Evolutionary conservation across 768 basidiomycete species (phyloP), one percentile per base, ranked within the genome.

Genomic region (Mycena crocata): DNA sequence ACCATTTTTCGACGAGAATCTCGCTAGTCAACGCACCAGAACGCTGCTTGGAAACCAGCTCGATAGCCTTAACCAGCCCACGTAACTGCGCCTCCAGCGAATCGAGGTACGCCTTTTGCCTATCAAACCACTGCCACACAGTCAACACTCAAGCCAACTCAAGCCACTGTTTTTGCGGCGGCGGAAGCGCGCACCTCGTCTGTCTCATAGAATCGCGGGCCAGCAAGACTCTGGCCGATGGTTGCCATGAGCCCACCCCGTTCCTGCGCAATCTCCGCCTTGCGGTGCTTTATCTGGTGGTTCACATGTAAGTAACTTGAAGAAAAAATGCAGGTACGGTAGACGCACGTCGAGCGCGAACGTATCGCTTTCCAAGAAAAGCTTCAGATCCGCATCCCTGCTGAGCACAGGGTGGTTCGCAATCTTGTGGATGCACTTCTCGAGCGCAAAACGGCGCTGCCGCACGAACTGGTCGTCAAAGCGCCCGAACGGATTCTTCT

Each of bases 391-490:
- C 2, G 90, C 77, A 73, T 99, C 98, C 75, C 93, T 93, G 62
- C 89, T 88, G 26, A 99, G 79, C 6, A 96, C 89, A 0, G 96
- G 95, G 75, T 99, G 98, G 70, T 93, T 92, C 13, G 93, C 94
- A 54, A 91, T 96, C 80, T 98, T 98, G 75, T 92, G 90, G 49
- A 99, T 88, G 74, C 95, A 98, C 74, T 93, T 91, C 74, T 98
- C 93, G 19, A 99, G 84, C 0, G 90, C 95, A 24, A 87, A 74
- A 26, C 97, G 85, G 2, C 98, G 87, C 69, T 95, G 93, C 65
- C 92, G 90, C 39, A 99, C 90, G 72, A 99, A 99, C 31, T 91
- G 87, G 54, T 95, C 90, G 71, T 95, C 93, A 78, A 99, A 99
- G 21, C 98, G 89, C 8, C 94, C 95, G 71, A 98, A 94, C 0